phyloP scores from a whole-genome alignment of 768 basidiomycete species.

The Sistotremastrum niveocremeum region DNA sequence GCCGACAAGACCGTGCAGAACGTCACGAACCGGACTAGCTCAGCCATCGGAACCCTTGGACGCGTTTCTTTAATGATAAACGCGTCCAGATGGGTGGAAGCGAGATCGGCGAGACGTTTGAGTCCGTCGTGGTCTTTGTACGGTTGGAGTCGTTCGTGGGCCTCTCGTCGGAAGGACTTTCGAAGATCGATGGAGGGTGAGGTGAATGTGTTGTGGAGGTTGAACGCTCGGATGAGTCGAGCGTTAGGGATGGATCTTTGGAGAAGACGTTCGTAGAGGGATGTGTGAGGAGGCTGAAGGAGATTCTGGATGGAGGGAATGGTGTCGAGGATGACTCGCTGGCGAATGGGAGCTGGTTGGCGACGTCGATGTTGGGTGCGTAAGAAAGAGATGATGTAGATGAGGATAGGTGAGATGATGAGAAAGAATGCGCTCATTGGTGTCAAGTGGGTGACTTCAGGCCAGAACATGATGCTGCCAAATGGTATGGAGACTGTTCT shows the following conservation, averaged over 20 bases:
- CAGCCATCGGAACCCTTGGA: background rate
- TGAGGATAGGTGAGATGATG: no score
- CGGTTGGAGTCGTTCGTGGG: background rate
- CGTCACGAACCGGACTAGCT: slow-evolving; percentile 18
- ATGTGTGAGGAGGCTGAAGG: background rate
- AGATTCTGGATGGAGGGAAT: background rate
- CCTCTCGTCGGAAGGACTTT: background rate
- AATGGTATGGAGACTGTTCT: no score
- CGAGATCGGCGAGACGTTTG: background rate
- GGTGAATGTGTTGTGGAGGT: slow-evolving; percentile 1
- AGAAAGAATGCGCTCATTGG: no score
- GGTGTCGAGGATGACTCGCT: no score
- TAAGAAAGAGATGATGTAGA: no score
- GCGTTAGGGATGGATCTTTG: background rate
- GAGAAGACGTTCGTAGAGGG: background rate
- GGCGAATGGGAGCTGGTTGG: no score
- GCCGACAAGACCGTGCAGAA: slow-evolving; percentile 29
- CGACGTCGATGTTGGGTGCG: no score
- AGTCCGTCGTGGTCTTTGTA: background rate
- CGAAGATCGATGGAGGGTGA: background rate
- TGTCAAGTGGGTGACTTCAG: no score
- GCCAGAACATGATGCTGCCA: no score
- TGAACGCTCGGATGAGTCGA: slow-evolving; percentile 1
- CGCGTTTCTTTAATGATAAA: background rate
- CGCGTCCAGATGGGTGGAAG: background rate